Evolutionary conservation across 345 rosid genomes (phyloP), one percentile per base, ranked within the genome.

Genomic region (Firmiana major): DNA sequence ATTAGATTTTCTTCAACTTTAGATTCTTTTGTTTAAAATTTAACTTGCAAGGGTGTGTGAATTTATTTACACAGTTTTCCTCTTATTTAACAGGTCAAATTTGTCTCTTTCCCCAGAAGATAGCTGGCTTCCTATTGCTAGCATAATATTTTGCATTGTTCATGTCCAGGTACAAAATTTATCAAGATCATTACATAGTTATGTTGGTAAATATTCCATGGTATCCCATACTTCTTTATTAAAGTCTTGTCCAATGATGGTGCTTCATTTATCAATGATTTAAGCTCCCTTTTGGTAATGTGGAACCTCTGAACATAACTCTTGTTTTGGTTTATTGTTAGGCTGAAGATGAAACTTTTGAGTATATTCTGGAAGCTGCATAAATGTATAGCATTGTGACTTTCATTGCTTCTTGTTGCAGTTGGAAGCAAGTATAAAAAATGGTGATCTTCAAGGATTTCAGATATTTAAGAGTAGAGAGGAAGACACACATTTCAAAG

Each of bases 161-260:
- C 99, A 95, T 75, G 88, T 95, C 75, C 99, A 95, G 99, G 98
- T 95, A 86, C 12, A 5, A n/a, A n/a, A n/a, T n/a, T n/a, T n/a
- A 26, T 75, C 60, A 48, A 62, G 13, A 49, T 75, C n/a, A n/a
- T n/a, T n/a, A n/a, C n/a, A n/a, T n/a, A n/a, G n/a, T 63, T 34
- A 15, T 75, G 48, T 19, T 1, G 19, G 34, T 57, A n/a, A n/a
- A n/a, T n/a, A n/a, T n/a, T n/a, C n/a, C n/a, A 74, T 22, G 67
- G 9, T 59, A 10, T 12, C 51, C 24, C 65, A 17, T 51, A 40
- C 8, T 22, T 40, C 1, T 58, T 9, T 19, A 10, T 58, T 62
- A 5, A 43, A 40, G 42, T 43, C 77, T 42, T 43, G 22, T 19
- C 22, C 1, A 0, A 43, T 28, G 7, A 24, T 60, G 15, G 43